phyloP scores from a whole-genome alignment of 768 basidiomycete genomes.

The Trametes cinnabarina region DNA sequence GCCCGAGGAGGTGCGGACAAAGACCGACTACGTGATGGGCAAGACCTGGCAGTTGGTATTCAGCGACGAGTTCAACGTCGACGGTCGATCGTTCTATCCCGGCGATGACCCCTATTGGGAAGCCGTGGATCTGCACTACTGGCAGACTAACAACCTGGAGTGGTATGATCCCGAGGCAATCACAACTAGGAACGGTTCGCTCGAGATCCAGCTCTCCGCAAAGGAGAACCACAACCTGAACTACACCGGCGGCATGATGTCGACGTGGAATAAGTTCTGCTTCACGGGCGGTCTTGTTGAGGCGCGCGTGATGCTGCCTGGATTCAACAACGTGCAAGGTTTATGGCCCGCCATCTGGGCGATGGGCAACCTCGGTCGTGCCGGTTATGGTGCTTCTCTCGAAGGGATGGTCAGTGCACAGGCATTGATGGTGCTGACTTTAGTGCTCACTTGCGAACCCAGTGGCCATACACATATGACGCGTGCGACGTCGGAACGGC shows the following conservation, averaged over 20 bases:
- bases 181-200: conserved; percentile 40
- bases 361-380: conserved; percentile 61
- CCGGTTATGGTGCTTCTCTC: conserved; percentile 65
- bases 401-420: conserved; percentile 46
- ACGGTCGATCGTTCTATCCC: conserved; percentile 79
- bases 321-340: conserved; percentile 58
- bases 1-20: conserved; percentile 52
- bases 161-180: conserved; percentile 83
- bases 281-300: conserved; percentile 83
- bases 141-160: conserved; percentile 54
- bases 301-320: conserved; percentile 60
- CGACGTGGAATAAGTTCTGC: conserved; percentile 80
- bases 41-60: conserved; percentile 71
- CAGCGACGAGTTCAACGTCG: conserved; percentile 85
- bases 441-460: not conserved
- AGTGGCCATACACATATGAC: conserved; percentile 71
- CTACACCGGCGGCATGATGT: conserved; percentile 47
- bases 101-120: conserved; percentile 64
- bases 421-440: not conserved
- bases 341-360: conserved; percentile 60
- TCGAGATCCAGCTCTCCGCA: conserved; percentile 53
- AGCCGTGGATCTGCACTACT: conserved; percentile 44
- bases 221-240: conserved; percentile 45
- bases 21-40: conserved; percentile 59
- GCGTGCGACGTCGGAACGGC: conserved; percentile 83